These are phyloP conservation scores for Scutellaria galericulata DNA, from an alignment of 257 asterid genomes.

Conservation along the genomic window DNA sequence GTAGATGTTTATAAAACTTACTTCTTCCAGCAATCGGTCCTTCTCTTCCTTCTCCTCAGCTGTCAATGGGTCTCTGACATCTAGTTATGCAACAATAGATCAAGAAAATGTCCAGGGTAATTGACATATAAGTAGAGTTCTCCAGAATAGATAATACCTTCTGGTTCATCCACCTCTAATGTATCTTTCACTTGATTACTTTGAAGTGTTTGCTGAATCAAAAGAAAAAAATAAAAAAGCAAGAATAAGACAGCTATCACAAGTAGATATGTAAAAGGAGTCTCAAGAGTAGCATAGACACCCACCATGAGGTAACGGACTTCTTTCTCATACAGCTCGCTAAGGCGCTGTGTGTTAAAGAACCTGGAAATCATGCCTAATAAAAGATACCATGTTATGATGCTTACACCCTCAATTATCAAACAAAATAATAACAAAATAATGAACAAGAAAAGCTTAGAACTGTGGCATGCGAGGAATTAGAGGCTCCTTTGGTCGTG, in stretches of 20 bases:
- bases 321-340: constrained; percentile 96
- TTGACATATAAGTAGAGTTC: constrained; percentile 3
- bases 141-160: constrained; percentile 56
- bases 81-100: constrained; percentile 46
- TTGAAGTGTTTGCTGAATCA: constrained; percentile 72
- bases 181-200: constrained; percentile 90
- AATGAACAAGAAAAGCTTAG: constrained; percentile 50
- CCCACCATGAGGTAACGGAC: constrained; percentile 96
- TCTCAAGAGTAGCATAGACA: constrained; percentile 34
- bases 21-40: constrained; percentile 84
- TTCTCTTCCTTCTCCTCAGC: constrained; percentile 98
- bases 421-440: background rate
- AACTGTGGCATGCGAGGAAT: constrained; percentile 99
- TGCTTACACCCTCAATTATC: constrained; percentile 15
- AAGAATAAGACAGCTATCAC: constrained; percentile 23
- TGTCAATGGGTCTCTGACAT: constrained; percentile 94
- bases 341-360: constrained; percentile 97
- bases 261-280: constrained; percentile 23
- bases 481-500: constrained; percentile 93
- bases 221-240: background rate
- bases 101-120: constrained; percentile 31
- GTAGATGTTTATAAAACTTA: constrained; percentile 36
- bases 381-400: constrained; percentile 35
- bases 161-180: constrained; percentile 89
- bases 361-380: constrained; percentile 98